Evolutionary conservation across 768 basidiomycete species (phyloP), one percentile per base, ranked within the genome.

Genomic region (Amanita pallidorosea): DNA sequence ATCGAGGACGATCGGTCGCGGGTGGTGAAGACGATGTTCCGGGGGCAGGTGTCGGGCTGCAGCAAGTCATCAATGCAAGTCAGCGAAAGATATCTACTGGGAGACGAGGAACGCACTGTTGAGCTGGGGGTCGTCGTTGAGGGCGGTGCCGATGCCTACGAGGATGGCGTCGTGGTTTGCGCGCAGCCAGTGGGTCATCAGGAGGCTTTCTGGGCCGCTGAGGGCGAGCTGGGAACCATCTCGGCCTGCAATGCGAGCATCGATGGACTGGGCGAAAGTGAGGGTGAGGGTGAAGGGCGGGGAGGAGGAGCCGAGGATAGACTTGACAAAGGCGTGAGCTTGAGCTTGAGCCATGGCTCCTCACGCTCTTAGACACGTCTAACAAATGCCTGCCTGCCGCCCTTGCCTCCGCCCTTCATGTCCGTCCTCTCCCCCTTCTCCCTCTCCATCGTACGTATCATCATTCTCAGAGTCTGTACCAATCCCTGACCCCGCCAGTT

Each of bases 101-200:
- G 18, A n/a, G 20, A 17, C 12, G 11, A 4, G 22, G 18, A 41
- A 63, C 80, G 56, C 57, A 89, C 94, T 81, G 58, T 94, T 95
- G n/a, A 99, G 72, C 60, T 96, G 88, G 4, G 95, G 95, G 62
- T 99, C 76, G 60, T 99, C 95, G 54, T 91, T 89, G 41, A 91
- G 66, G 18, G 89, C 82, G 0, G 95, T 98, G 7, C 87, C 88
- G 34, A 93, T 79, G 2, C 95, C 95, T 40, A 99, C 74, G 12
- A 99, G 68, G 53, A 99, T 97, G 7, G 77, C 92, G 59, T 96
- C 90, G 66, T 98, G 95, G 75, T 90, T 79, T 0, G 89, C 75
- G 55, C 95, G 73, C 80, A 98, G 81, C 83, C 88, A 88, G 65
- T 98, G 95, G 9, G 95, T 98, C 85, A 99, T 90, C 37, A 77